Evolutionary conservation across 2,329 filamentous ascomycete species (phyloP).

Genomic region (Ceratocystis papillata): DNA sequence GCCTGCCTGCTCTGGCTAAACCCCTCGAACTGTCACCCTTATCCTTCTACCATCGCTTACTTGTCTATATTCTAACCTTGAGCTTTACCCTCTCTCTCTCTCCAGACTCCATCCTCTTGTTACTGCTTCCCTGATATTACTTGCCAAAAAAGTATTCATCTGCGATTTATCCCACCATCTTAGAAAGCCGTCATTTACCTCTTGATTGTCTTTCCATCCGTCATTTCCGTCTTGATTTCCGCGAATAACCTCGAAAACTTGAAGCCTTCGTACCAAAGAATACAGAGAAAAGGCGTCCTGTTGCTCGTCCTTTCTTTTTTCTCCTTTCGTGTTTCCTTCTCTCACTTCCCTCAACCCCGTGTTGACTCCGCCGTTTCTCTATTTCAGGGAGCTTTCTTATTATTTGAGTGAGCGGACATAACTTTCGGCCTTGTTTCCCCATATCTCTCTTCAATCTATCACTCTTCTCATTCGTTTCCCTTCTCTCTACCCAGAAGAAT

Average conservation of each 20-base stretch:
- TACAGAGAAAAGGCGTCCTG: background rate
- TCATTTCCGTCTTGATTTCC: conserved; percentile 3
- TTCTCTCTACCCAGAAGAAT: conserved; percentile 31
- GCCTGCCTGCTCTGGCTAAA: background rate
- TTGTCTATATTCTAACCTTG: background rate
- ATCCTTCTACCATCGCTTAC: background rate
- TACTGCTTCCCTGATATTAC: background rate
- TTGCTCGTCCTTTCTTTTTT: conserved; percentile 5
- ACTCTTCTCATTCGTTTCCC: conserved; percentile 11
- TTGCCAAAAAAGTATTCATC: conserved; percentile 5
- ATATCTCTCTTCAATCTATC: conserved; percentile 5
- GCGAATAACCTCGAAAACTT: conserved; percentile 1
- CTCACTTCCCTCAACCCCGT: background rate
- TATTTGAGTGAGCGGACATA: conserved; percentile 12
- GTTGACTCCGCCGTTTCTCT: conserved; percentile 19
- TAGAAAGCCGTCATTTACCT: conserved; percentile 12
- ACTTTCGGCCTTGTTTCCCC: background rate
- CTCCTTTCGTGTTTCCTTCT: background rate
- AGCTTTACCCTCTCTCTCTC: background rate
- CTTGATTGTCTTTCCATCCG: conserved; percentile 3
- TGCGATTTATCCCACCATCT: conserved; percentile 3
- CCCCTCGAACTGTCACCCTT: background rate
- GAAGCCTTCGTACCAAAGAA: background rate
- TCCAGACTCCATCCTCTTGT: background rate
- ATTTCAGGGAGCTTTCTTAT: background rate